Evolutionary conservation across 2,329 filamentous ascomycete genomes (phyloP), one percentile per base, ranked within the genome.

Genomic region (Sclerotinia trifoliorum): DNA sequence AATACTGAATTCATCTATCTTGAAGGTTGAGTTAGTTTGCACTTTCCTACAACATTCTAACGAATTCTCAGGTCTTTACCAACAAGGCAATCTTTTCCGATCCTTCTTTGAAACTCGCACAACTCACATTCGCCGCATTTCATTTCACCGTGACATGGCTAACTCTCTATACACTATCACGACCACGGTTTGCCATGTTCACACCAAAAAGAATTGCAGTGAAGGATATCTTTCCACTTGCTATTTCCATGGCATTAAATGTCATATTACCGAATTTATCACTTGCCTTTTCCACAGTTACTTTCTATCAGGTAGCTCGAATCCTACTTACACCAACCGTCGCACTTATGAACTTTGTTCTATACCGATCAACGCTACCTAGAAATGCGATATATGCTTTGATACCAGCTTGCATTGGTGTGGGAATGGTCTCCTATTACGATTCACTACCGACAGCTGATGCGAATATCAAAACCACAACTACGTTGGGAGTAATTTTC

Each of bases 11-110:
- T 42, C 4, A 42, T 42, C 39, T 5, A 42, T 42, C 39, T 5
- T 15, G 39, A 17, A 42, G 15, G 17, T 42, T 17, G 39, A 42
- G 1, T 42, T 15, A 5, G 5, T 42, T 24, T 68, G 17, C 15
- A 42, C 13, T 17, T 42, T 55, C 35, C n/a, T 7, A 55, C 19
- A 6, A 11, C 21, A 17, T 44, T 29, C 39, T 26, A 29, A 66
- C 68, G 64, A 69, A 46, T 26, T 21, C 13, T 15, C 54, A 72
- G 74, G 71, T 91, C 74, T 90, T 90, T 76, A 88, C 86, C 54
- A 90, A 90, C 80, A 90, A 90, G 78, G 84, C 84, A 71, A 89
- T 91, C 77, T 90, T 90, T 80, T 85, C 84, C 32, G 85, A 89
- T 70, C 84, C 84, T 21, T 83, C 82, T 19, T 81, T 89, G 74